Conservation (phyloP, 139 green algal genomes). For the Tetradesmus lagerheimii region DNA sequence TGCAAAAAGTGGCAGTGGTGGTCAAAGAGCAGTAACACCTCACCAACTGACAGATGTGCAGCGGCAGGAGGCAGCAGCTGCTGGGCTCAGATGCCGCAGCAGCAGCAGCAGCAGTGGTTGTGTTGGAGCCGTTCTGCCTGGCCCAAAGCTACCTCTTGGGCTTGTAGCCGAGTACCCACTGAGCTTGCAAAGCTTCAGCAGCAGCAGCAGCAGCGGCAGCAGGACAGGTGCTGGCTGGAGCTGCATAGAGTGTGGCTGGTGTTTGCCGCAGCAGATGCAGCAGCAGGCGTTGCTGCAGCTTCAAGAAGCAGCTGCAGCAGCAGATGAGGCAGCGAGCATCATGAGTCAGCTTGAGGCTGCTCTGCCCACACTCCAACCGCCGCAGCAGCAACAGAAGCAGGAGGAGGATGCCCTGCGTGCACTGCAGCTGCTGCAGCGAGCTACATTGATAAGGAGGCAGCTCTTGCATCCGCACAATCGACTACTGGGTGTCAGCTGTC, state of each 20-base stretch:
- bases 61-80: conserved; percentile 14
- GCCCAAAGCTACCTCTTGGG: neutral
- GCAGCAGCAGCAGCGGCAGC: neutral
- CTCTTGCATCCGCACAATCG: neutral
- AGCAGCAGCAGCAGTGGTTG: conserved; percentile 20
- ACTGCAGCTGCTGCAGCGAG: neutral
- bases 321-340: conserved; percentile 7
- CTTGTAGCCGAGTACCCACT: neutral
- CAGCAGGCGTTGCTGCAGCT: conserved; percentile 13
- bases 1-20: neutral
- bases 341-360: neutral
- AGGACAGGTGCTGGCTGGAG: neutral
- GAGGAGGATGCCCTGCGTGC: neutral
- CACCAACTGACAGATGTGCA: neutral
- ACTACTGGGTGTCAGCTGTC: conserved; percentile 23
- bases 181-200: neutral
- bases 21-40: too few species aligned
- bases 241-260: neutral
- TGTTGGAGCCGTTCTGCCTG: neutral
- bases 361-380: neutral
- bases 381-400: neutral
- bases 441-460: neutral
- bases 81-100: conserved; percentile 1
- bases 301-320: neutral
- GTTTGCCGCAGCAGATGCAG: conserved; percentile 12